Base-by-base conservation (phyloP, 148 eudicot genomes). In the Chenopodium album region DNA sequence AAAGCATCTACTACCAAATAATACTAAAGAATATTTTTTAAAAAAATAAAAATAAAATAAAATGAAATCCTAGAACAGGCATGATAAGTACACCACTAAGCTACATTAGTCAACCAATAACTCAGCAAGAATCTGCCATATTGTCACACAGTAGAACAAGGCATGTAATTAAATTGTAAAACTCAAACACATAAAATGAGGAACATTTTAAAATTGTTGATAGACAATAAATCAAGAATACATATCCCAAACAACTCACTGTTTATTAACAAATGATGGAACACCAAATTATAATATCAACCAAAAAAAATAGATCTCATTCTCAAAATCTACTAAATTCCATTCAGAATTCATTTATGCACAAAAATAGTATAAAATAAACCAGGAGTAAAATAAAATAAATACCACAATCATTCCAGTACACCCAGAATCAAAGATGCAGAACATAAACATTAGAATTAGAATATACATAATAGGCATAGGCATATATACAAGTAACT, bases 41-140 rank as follows among this genome's bases (percentile, higher is more conserved):
- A 41, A 6, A 41, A 37, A 41, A 26, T 26, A 26, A 26, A 26
- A 26, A 26, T 26, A 32, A 32, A 32, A 32, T 1, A 32, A 32
- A 32, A 32, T 32, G 0, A 41, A 41, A 22, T 23, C 44, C 56
- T 12, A 54, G 10, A 62, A 34, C 32, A 71, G 37, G 71, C 29
- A 76, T 81, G 76, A 75, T n/a, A 28, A 64, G 31, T 62, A 32
- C 76, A 71, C 70, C 65, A 19, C 23, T 31, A n/a, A 17, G 19
- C n/a, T 32, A 78, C 64, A 22, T 16, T 29, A 6, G 60, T 47
- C 70, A 78, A 9, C 78, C 82, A 52, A 7, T 23, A 62, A 17
- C 73, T 17, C 20, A n/a, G 20, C 37, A 20, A 16, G 5, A 52
- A 52, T 14, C 22, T 56, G 65, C 41, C 28, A 13, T 7, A 7